phyloP scores from a whole-genome alignment of 202 grass and related monocot genomes.

The Schoenoplectus triqueter region DNA sequence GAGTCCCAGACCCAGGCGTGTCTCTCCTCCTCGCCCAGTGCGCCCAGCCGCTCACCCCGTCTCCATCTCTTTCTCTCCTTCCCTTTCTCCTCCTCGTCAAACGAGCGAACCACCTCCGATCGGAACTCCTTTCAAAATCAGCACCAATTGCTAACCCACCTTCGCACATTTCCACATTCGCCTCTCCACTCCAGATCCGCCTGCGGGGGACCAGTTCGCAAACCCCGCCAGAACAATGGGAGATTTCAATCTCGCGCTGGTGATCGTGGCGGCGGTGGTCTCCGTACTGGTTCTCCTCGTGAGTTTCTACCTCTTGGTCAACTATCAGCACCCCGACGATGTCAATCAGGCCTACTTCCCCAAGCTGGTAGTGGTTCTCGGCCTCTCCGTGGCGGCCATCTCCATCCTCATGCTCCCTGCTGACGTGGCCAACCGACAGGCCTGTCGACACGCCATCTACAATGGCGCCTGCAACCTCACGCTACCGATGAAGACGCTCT shows the following conservation, averaged over 20 bases:
- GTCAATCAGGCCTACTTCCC: slow-evolving; percentile 95
- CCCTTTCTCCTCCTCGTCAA: slow-evolving; percentile 25
- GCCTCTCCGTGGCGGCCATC: slow-evolving; percentile 88
- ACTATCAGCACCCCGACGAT: slow-evolving; percentile 99
- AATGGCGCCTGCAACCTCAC: slow-evolving; percentile 76
- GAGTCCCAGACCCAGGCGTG: background rate
- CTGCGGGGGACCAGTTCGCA: slow-evolving; percentile 24
- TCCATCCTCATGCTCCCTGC: slow-evolving; percentile 98
- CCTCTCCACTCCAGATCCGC: background rate
- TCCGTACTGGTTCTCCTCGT: slow-evolving; percentile 75
- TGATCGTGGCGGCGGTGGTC: slow-evolving; percentile 87
- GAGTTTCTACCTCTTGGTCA: slow-evolving; percentile 91
- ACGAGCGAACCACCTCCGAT: slow-evolving; percentile 34
- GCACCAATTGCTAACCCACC: background rate
- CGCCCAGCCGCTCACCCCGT: slow-evolving; percentile 37
- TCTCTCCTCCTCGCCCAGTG: background rate
- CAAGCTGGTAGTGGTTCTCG: slow-evolving; percentile 81
- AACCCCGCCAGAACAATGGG: slow-evolving; percentile 50
- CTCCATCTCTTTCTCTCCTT: too few relatives aligned
- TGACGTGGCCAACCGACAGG: slow-evolving; percentile 84
- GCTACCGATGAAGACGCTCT: slow-evolving; percentile 87
- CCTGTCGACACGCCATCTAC: slow-evolving; percentile 68
- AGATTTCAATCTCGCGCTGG: slow-evolving; percentile 94
- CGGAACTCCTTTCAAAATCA: slow-evolving; percentile 30
- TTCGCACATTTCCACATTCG: slow-evolving; percentile 25